Evolutionary conservation across 2,329 filamentous ascomycete species (phyloP), one percentile per base, ranked within the genome.

Genomic region (Pseudogymnoascus sp.): DNA sequence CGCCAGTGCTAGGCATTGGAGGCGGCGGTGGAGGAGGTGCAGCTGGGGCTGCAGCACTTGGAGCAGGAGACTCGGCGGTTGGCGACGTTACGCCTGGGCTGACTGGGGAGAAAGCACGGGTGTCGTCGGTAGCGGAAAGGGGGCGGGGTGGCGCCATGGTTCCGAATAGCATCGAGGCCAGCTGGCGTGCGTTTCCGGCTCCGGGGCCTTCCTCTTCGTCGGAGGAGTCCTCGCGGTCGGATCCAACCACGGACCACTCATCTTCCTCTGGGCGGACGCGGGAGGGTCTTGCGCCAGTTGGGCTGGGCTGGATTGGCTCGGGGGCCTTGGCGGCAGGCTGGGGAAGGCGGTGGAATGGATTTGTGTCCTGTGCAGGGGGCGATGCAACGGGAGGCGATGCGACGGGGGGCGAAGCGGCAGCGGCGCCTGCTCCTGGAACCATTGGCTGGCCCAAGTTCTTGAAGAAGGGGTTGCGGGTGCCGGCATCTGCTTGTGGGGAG

Each of bases 391-490:
- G 72, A 14, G 76, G 16, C 11, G 47, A 61, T 58, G 33, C 35
- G 9, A 58, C 33, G 67, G 78, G 72, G 14, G 76, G 71, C 57
- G 78, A 71, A 20, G 79, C 70, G 22, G 77, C 70, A 54, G 47
- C 9, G 30, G 79, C 73, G 14, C 78, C 77, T 59, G 77, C 74
- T 54, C 59, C 57, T 63, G 72, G 65, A 73, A 73, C 16, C 72
- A 65, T 38, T 67, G 85, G 78, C 72, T 92, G 88, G 58, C 86
- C 86, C 80, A 95, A 86, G 77, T 92, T 94, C 75, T 88, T 90
- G 78, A 93, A 91, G 78, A 96, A 99, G 2, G 94, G 94, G 71
- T 97, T 97, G 74, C 90, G 93, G 69, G 91, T 96, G 74, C 96
- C 90, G 1, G 83, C 80, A 66, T 90, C 87, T 5, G 80, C 76